phyloP scores from a whole-genome alignment of 208 protist genomes.

The Wallacemonas sp. region DNA sequence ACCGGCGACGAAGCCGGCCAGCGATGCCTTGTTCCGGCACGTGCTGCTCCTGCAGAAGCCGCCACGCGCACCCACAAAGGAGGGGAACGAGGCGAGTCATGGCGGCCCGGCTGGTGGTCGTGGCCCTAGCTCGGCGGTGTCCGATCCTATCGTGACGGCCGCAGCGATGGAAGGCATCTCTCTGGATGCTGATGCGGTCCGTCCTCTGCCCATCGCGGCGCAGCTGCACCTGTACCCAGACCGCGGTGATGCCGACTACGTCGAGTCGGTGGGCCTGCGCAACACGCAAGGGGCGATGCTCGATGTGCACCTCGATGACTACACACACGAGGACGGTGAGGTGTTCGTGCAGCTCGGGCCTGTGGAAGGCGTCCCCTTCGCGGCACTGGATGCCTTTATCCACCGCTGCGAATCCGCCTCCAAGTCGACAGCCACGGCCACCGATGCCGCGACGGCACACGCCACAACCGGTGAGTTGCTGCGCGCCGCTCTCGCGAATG shows the following conservation, averaged over 20 bases:
- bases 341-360: constrained; percentile 68
- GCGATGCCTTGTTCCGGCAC: constrained; percentile 26
- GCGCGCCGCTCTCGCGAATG: not conserved
- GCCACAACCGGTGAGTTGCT: not conserved
- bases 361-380: constrained; percentile 73
- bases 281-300: constrained; percentile 17
- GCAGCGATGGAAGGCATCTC: constrained; percentile 32
- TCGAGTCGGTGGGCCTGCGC: constrained; percentile 42
- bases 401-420: constrained; percentile 7
- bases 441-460: too few species aligned
- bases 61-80: not conserved
- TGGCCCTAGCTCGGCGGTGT: not conserved
- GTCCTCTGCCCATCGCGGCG: constrained; percentile 47
- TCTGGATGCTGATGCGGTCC: constrained; percentile 20
- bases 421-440: too few species aligned
- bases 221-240: constrained; percentile 72
- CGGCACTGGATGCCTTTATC: constrained; percentile 59
- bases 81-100: not conserved
- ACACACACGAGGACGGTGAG: constrained; percentile 74
- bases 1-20: not conserved
- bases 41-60: constrained; percentile 46
- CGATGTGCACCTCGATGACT: constrained; percentile 56
- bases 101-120: not conserved
- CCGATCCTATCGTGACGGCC: constrained; percentile 37
- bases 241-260: constrained; percentile 58